Percentiles rank a stretch among this genome's conserved stretches.
Conservation (phyloP, 164 flowering plant genomes). For the Dillenia suffruticosa region DNA sequence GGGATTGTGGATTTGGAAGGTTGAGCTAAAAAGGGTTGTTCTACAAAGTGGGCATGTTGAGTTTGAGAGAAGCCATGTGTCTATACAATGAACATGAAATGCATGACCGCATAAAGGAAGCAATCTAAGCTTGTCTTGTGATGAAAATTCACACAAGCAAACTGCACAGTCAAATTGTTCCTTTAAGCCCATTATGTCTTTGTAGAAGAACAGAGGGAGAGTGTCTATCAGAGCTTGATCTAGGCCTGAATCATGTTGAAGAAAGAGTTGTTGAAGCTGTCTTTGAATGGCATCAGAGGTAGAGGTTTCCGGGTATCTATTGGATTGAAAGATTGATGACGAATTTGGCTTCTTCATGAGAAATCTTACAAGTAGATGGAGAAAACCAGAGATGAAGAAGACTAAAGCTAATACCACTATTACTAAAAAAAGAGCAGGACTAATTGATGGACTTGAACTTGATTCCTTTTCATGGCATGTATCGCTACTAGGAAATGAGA, state of each 20-base stretch:
- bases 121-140: slow-evolving; percentile 59
- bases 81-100: slow-evolving; percentile 73
- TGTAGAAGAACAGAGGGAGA: slow-evolving; percentile 69
- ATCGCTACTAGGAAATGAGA: slow-evolving; percentile 19
- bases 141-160: slow-evolving; percentile 70
- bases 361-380: slow-evolving; percentile 62
- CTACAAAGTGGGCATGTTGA: slow-evolving; percentile 89
- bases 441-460: slow-evolving; percentile 37
- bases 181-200: slow-evolving; percentile 57
- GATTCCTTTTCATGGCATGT: slow-evolving; percentile 21
- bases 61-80: slow-evolving; percentile 86
- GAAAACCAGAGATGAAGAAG: slow-evolving; percentile 61
- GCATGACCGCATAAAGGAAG: slow-evolving; percentile 83
- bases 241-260: slow-evolving; percentile 78
- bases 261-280: slow-evolving; percentile 85
- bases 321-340: slow-evolving; percentile 43
- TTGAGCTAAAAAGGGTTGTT: slow-evolving; percentile 34
- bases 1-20: slow-evolving; percentile 35
- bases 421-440: slow-evolving; percentile 52
- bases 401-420: slow-evolving; percentile 54
- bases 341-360: slow-evolving; percentile 46
- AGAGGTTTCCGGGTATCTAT: slow-evolving; percentile 36
- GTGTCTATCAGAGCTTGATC: slow-evolving; percentile 82
- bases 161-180: slow-evolving; percentile 94
- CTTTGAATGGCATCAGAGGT: slow-evolving; percentile 53